A percentile compares a stretch with the other conserved stretches of the same genome.
These are phyloP conservation scores for Aspergillus ibericus DNA, from an alignment of 2,329 filamentous ascomycete species.

Conservation along the genomic window DNA sequence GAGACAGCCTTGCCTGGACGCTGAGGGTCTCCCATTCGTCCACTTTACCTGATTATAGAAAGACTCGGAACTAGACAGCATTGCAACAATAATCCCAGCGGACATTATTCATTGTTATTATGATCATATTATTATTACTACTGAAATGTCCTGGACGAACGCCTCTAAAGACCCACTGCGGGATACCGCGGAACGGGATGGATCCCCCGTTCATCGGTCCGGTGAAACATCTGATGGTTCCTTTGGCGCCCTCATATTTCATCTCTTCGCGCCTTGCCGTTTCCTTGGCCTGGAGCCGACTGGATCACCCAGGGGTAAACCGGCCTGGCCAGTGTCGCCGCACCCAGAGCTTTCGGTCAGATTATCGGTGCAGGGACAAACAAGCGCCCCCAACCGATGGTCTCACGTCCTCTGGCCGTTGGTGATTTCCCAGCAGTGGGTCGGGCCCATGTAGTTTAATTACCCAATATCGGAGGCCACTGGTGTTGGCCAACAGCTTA, in stretches of 20 bases:
- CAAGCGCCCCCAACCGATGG: background rate
- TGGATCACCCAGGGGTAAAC: background rate
- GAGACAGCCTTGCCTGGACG: background rate
- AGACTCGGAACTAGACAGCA: background rate
- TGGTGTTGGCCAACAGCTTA: background rate
- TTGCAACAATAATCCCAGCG: background rate
- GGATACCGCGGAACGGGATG: background rate
- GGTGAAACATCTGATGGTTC: background rate
- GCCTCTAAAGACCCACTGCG: background rate
- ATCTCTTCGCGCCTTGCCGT: background rate
- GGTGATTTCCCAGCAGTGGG: background rate
- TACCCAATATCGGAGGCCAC: background rate
- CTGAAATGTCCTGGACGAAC: background rate
- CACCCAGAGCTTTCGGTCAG: background rate
- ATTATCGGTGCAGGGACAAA: background rate
- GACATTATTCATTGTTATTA: background rate
- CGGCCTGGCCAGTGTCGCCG: background rate
- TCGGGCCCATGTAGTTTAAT: conserved; percentile 5
- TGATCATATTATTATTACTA: background rate
- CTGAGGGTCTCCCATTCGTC: background rate
- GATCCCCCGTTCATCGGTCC: background rate
- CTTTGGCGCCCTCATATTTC: background rate
- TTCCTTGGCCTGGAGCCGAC: background rate
- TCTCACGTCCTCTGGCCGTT: background rate
- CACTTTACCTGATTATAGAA: background rate